phyloP scores from a whole-genome alignment of 2,329 filamentous ascomycete genomes.

The Calonectria hawksworthii region DNA sequence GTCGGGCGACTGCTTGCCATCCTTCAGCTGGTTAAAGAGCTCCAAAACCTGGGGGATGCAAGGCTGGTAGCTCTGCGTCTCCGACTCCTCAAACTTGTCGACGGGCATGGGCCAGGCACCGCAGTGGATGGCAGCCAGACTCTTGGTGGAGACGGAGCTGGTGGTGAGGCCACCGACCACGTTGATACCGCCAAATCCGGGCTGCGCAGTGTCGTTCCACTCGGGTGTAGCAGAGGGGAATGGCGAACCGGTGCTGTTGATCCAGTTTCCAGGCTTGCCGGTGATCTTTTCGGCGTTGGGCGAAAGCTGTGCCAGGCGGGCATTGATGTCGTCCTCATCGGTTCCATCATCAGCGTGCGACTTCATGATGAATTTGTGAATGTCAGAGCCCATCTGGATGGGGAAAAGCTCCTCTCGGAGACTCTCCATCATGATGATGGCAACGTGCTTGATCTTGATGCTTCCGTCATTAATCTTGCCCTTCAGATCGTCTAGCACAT shows the following conservation, averaged over 20 bases:
- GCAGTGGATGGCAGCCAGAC: conserved; percentile 57
- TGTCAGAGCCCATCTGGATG: conserved; percentile 56
- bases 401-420: conserved; percentile 62
- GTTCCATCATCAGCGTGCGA: conserved; percentile 45
- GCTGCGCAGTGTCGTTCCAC: conserved; percentile 32
- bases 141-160: conserved; percentile 61
- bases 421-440: conserved; percentile 61
- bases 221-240: conserved; percentile 40
- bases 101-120: conserved; percentile 58
- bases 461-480: conserved; percentile 39
- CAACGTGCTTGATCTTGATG: conserved; percentile 60
- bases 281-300: conserved; percentile 34
- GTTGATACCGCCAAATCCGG: conserved; percentile 55
- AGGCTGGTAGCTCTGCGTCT: conserved; percentile 59
- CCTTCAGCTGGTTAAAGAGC: conserved; percentile 50
- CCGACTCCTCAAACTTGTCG: conserved; percentile 59
- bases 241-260: conserved; percentile 36
- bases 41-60: conserved; percentile 58
- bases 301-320: conserved; percentile 42
- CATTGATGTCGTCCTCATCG: conserved; percentile 43
- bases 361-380: conserved; percentile 51
- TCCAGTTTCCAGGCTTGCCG: conserved; percentile 25
- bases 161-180: conserved; percentile 56
- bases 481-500: conserved; percentile 47
- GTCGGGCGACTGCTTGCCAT: conserved; percentile 29